Percentiles rank a stretch among this genome's conserved stretches.
phyloP scores from a whole-genome alignment of 108 stramenopile genomes.

The Ochromonas danica region DNA sequence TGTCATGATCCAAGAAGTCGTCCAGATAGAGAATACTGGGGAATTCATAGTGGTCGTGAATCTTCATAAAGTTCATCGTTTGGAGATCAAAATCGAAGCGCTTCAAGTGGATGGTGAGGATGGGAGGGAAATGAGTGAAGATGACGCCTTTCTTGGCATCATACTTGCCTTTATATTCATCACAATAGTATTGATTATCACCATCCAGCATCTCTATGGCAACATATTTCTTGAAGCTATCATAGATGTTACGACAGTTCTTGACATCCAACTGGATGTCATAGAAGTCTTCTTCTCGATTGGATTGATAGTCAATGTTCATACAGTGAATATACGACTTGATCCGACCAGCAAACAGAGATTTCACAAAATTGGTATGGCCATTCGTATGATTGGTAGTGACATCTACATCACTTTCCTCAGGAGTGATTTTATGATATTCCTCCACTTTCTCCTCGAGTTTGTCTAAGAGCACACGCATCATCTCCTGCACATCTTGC shows the following conservation, averaged over 20 bases:
- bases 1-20: neutral
- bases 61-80: conserved; percentile 33
- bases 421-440: conserved; percentile 51
- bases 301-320: conserved; percentile 43
- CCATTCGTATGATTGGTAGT: too few species aligned
- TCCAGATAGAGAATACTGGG: conserved; percentile 31
- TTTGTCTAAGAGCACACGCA: conserved; percentile 54
- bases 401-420: conserved; percentile 40
- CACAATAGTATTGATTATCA: conserved; percentile 46
- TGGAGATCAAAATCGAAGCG: conserved; percentile 47
- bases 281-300: conserved; percentile 55
- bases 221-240: conserved; percentile 49
- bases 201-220: conserved; percentile 52
- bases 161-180: conserved; percentile 38
- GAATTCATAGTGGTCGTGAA: conserved; percentile 31
- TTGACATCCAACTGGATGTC: conserved; percentile 59
- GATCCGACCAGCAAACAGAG: conserved; percentile 50
- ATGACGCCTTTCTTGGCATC: conserved; percentile 42
- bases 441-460: conserved; percentile 54
- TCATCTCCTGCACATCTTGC: conserved; percentile 44
- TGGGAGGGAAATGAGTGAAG: conserved; percentile 42
- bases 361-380: conserved; percentile 33
- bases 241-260: conserved; percentile 49
- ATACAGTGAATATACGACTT: conserved; percentile 49
- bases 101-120: conserved; percentile 53